phyloP scores from a whole-genome alignment of 176 grass and related monocot genomes.

The Triticum dicoccoides region DNA sequence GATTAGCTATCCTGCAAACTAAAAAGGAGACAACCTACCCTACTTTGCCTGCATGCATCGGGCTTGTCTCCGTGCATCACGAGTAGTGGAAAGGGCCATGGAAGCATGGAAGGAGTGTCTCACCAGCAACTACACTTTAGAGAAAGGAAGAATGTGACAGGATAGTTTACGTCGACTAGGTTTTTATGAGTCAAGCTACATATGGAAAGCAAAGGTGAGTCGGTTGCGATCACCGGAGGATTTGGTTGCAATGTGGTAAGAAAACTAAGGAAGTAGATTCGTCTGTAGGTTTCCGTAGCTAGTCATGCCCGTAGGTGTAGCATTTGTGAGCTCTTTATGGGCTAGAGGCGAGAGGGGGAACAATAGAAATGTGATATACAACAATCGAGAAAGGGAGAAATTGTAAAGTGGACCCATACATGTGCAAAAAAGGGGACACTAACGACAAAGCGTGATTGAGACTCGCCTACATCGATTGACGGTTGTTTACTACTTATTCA shows the following conservation, averaged over 20 bases:
- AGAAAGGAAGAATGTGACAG: not conserved
- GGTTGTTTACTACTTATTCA: not conserved
- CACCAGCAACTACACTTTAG: not conserved
- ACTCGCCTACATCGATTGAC: not conserved
- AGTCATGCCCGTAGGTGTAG: no score
- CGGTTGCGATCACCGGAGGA: no score
- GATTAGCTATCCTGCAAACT: no score
- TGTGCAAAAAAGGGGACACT: not conserved
- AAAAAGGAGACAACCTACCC: no score
- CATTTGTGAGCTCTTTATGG: no score
- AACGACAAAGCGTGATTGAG: not conserved
- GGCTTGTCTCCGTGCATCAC: not conserved
- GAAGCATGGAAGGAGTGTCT: not conserved
- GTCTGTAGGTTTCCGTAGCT: no score
- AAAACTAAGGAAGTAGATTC: no score
- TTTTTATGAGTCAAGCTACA: not conserved
- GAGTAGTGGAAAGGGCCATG: not conserved
- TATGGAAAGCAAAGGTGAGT: no score
- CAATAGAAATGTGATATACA: not conserved
- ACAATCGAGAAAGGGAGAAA: not conserved
- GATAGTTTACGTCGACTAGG: not conserved
- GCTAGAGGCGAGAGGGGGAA: not conserved
- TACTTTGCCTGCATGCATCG: no score
- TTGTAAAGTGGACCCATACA: not conserved
- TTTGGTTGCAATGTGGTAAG: no score